phyloP scores from a whole-genome alignment of 225 moss, liverwort and hornwort species.

The Physcomitrellopsis africana region DNA sequence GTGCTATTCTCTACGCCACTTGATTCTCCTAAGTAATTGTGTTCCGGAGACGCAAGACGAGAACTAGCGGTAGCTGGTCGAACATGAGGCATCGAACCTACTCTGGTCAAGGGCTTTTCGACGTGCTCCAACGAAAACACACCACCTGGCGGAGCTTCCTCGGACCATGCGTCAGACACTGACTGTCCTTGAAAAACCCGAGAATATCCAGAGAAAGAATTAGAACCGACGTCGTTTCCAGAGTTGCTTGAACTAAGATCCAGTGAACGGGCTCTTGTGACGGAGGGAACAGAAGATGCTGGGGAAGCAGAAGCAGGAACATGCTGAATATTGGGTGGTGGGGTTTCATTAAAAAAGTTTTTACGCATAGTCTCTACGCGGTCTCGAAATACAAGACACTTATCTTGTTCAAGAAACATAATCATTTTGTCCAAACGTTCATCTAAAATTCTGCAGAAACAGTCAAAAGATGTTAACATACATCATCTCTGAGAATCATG shows the following conservation, averaged over 20 bases:
- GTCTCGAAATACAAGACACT: conserved; percentile 36
- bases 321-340: conserved; percentile 26
- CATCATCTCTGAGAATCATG: neutral
- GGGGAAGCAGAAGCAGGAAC: conserved; percentile 29
- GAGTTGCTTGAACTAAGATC: conserved; percentile 34
- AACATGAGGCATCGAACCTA: conserved; percentile 36
- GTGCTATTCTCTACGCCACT: conserved; percentile 31
- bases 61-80: conserved; percentile 40
- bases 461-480: neutral
- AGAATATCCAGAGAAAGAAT: conserved; percentile 33
- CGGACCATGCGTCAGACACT: conserved; percentile 51
- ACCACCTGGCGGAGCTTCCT: conserved; percentile 38
- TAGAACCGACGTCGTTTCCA: conserved; percentile 29
- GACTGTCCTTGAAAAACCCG: conserved; percentile 31
- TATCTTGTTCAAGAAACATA: conserved; percentile 46
- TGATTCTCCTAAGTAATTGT: conserved; percentile 28
- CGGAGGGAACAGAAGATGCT: conserved; percentile 18
- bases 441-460: conserved; percentile 45
- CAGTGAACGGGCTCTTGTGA: conserved; percentile 32
- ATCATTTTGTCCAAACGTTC: conserved; percentile 43
- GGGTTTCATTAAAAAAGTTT: conserved; percentile 38
- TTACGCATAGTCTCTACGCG: conserved; percentile 45
- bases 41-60: conserved; percentile 27
- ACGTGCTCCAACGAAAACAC: conserved; percentile 35
- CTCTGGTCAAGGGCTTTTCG: conserved; percentile 42